Evolutionary conservation across 345 rosid genomes (phyloP).

Genomic region (Punica granatum): DNA sequence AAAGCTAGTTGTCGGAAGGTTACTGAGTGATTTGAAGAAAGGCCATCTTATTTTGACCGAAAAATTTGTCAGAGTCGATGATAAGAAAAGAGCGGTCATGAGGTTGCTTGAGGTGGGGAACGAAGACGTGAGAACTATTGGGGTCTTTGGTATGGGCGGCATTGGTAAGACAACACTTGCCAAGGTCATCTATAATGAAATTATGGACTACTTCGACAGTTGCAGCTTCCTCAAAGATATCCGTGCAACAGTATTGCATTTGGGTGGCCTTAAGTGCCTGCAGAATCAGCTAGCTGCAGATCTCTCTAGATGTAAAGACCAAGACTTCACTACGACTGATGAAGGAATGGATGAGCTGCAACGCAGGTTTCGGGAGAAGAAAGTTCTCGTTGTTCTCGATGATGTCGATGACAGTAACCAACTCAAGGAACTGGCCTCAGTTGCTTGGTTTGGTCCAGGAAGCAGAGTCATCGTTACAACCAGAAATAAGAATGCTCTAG

Average conservation of each 20-base stretch:
- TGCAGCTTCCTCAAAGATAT: slow-evolving; percentile 5
- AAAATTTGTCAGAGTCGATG: neutral
- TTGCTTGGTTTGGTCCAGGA: neutral
- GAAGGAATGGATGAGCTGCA: neutral
- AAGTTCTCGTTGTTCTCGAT: slow-evolving; percentile 14
- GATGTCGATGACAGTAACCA: neutral
- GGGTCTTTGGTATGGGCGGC: slow-evolving; percentile 4
- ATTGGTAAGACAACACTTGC: slow-evolving; percentile 9
- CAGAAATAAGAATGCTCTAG: neutral
- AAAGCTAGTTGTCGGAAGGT: neutral
- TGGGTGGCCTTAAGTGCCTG: neutral
- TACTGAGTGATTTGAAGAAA: neutral
- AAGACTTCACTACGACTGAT: neutral
- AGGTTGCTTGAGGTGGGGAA: neutral
- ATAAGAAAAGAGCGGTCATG: neutral
- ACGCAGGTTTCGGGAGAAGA: neutral
- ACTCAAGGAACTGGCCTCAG: neutral
- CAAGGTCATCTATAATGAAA: slow-evolving; percentile 1
- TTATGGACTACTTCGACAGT: neutral
- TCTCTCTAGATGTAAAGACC: neutral
- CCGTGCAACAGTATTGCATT: neutral
- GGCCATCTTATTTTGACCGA: accelerated
- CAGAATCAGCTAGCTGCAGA: neutral
- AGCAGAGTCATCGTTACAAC: slow-evolving; percentile 2
- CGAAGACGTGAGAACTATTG: slow-evolving; percentile 5